Base-by-base conservation (phyloP, 2,329 filamentous ascomycete genomes). In the Colletotrichum camelliae region DNA sequence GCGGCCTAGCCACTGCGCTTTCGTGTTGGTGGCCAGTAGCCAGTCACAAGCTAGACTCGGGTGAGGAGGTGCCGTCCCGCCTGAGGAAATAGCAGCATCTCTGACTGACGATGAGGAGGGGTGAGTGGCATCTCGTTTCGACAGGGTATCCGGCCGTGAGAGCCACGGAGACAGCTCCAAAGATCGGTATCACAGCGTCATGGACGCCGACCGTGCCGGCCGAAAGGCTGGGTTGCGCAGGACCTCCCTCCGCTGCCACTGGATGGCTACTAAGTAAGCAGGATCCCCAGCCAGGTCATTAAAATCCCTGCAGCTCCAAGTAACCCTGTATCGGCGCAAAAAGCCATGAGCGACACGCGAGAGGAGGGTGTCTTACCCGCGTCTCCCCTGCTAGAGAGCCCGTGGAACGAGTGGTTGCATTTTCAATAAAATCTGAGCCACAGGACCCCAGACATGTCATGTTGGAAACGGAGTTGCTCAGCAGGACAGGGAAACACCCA, bases 181-280 rank as follows among this genome's bases (percentile, higher is more conserved):
- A 62, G 52, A 39, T 75, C 57, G 69, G 69, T 67, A 72, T 66
- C 64, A 75, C 72, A 35, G 68, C 72, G 61, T 72, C 73, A 75
- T 74, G 52, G 43, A 64, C 73, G 69, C 73, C 73, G 73, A 67
- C 64, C 58, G 64, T 72, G 73, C 68, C 73, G 73, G 73, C 69
- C 70, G 39, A 68, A 67, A 27, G 68, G 37, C n/a, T 64, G 57
- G 67, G 67, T 61, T 61, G 57, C 57, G 57, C 29, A 43, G 12
- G 48, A 33, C 67, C 66, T 74, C 58, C 71, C 35, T 65, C 71
- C 33, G 67, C 27, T 70, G 60, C 43, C 31, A 37, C 16, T 16
- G 8, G 24, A 31, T 33, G n/a, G 43, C 29, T 8, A 60, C 57
- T 55, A 67, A 9, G 27, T 35, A 33, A 67, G 39, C 64, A 67